Base-by-base conservation (phyloP, 1,139 yeast species). In the Saccharomyces hybrid region DNA sequence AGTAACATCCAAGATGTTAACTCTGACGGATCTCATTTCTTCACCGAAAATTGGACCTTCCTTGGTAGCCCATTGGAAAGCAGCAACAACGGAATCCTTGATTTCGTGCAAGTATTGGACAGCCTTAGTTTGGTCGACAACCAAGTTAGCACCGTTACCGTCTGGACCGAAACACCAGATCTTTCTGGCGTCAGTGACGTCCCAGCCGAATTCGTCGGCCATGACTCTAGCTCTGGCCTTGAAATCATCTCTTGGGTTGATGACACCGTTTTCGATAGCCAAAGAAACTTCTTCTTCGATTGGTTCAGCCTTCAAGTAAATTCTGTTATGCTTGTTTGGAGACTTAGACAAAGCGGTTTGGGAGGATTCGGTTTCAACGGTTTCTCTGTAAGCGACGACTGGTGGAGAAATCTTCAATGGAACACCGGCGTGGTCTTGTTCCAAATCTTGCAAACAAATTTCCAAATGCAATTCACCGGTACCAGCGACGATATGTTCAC, bases 101-200 rank as follows among this genome's bases (percentile, higher is more conserved):
- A 93, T 93, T 84, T 93, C 99, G 78, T 84, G 79, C 82, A 93
- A 86, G 91, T 91, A 93, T 83, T 93, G 98, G 64, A 93, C 98
- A 73, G 99, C 98, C 93, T 93, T 93, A 75, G 99, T 91, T 82
- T 91, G 97, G 82, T 93, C 99, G 79, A 93, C 95, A 76, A 93
- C 97, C 76, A 93, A 79, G 83, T 93, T 93, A 74, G 99, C 93
- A 81, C 99, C 99, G 78, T 82, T 83, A 81, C 97, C 97, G 75
- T 93, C 99, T 77, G 99, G 99, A 83, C 99, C 99, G 90, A 93
- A 93, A 88, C 97, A 90, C 99, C 99, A 93, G 75, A 93, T 93
- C 95, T 93, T 93, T 87, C 99, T 90, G 80, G 98, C 99, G 75
- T 93, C 99, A 72, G 97, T 83, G 75, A 93, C 97, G 76, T 93